Conservation (phyloP, 129 eudicot genomes). For the Flaveria trinervia region DNA sequence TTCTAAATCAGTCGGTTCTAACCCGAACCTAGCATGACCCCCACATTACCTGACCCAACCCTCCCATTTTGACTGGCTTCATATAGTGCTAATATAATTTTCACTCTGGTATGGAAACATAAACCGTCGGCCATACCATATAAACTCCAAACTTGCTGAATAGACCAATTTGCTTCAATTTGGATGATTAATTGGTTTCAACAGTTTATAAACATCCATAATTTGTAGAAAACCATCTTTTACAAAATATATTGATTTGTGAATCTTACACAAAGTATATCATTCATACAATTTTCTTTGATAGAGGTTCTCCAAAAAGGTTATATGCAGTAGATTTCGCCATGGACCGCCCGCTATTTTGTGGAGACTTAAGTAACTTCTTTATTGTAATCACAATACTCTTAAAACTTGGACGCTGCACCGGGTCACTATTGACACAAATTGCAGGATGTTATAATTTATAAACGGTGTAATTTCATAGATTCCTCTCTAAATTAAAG, state of each 20-base stretch:
- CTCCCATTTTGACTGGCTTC: no score
- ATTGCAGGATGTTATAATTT: neutral
- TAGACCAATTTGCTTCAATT: neutral
- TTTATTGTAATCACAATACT: slow-evolving; percentile 70
- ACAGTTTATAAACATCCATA: neutral
- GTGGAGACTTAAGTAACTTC: slow-evolving; percentile 83
- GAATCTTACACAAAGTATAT: neutral
- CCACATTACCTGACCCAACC: no score
- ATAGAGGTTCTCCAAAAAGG: neutral
- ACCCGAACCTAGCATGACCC: no score
- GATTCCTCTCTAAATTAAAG: neutral
- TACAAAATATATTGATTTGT: neutral
- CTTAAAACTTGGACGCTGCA: slow-evolving; percentile 70
- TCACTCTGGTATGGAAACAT: neutral
- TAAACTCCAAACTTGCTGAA: neutral
- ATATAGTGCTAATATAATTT: no score
- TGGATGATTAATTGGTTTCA: neutral
- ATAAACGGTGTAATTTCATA: neutral
- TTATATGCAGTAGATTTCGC: slow-evolving; percentile 19
- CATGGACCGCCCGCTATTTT: slow-evolving; percentile 64
- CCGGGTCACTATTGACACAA: slow-evolving; percentile 65
- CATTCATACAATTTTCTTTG: neutral
- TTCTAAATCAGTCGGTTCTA: no score
- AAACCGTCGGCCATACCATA: neutral
- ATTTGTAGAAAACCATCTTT: no score